These are phyloP conservation scores for Kodamaea sp. DNA, from an alignment of 1,139 yeast genomes.

Conservation along the genomic window DNA sequence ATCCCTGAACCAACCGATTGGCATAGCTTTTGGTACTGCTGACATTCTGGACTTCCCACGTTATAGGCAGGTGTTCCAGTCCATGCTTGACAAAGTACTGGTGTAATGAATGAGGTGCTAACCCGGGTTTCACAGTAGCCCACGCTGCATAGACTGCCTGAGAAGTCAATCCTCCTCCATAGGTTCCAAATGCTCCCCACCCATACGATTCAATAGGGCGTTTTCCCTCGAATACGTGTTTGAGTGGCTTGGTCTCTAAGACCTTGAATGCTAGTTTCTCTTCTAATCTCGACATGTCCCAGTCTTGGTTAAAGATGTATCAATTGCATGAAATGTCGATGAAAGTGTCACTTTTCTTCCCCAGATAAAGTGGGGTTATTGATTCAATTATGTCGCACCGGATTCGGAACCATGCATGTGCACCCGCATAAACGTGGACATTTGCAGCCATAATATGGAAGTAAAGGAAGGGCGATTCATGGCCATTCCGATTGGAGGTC, in stretches of 20 bases:
- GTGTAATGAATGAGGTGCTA: conserved; percentile 45
- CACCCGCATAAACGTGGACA: too few relatives aligned
- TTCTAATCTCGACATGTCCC: background rate
- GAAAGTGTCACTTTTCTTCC: too few relatives aligned
- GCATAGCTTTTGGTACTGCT: conserved; percentile 38
- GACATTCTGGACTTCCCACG: conserved; percentile 34
- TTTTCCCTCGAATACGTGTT: background rate
- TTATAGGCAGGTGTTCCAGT: conserved; percentile 26
- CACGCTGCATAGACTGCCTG: conserved; percentile 40
- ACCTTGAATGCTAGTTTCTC: background rate
- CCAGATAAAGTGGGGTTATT: too few relatives aligned
- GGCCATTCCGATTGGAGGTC: too few relatives aligned
- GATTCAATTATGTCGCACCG: too few relatives aligned
- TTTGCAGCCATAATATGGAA: too few relatives aligned
- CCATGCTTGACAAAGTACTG: conserved; percentile 44
- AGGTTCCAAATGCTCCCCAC: conserved; percentile 29
- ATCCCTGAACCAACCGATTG: conserved; percentile 36
- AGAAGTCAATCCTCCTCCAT: conserved; percentile 41
- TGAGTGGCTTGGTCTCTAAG: background rate
- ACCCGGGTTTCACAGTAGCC: conserved; percentile 36
- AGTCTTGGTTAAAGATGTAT: too few relatives aligned
- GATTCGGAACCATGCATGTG: too few relatives aligned
- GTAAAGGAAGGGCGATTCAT: too few relatives aligned
- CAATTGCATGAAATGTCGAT: too few relatives aligned
- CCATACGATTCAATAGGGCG: background rate